Evolutionary conservation across 441 rosid species (phyloP), one percentile per base, ranked within the genome.

Genomic region (Euphorbia celastroides): DNA sequence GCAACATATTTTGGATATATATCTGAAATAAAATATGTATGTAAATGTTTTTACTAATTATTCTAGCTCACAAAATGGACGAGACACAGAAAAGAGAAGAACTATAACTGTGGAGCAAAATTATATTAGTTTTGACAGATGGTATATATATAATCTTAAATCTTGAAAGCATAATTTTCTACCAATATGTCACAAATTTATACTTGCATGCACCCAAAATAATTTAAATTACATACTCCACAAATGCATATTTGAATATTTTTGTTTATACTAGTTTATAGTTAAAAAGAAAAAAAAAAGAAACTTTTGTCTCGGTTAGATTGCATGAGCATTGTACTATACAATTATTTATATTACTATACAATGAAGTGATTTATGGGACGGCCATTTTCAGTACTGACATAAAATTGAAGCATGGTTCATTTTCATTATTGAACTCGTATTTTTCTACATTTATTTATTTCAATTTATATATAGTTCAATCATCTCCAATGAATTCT

Each of bases 381-480:
- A 19, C 28, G 17, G 20, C 26, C 23, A 59, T 65, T 71, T n/a
- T 62, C 54, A 59, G 42, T 50, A 51, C 56, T 51, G 28, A 54
- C 69, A 58, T 57, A 38, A 65, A 69, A 64, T 62, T 69, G 51
- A 71, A 60, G 80, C 59, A 70, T 30, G 67, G 67, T 70, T 77
- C 52, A 60, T 51, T 13, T 60, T 71, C 62, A 71, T 26, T 16
- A 11, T 44, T 44, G 1, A 10, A 44, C 1, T 44, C 16, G 6
- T 44, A 14, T 44, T 10, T 51, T 51, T 19, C 22, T 51, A 51
- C 10, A 34, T 44, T 13, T 25, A 55, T 27, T 26, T 9, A 56
- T 56, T 1, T 19, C 23, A 23, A 26, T 57, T 7, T 57, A 5
- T 16, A 34, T 57, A 2, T 17, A 7, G 2, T 25, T 13, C 59